These are phyloP conservation scores for Colletotrichum magnum DNA, from an alignment of 2,329 filamentous ascomycete species.

Conservation along the genomic window DNA sequence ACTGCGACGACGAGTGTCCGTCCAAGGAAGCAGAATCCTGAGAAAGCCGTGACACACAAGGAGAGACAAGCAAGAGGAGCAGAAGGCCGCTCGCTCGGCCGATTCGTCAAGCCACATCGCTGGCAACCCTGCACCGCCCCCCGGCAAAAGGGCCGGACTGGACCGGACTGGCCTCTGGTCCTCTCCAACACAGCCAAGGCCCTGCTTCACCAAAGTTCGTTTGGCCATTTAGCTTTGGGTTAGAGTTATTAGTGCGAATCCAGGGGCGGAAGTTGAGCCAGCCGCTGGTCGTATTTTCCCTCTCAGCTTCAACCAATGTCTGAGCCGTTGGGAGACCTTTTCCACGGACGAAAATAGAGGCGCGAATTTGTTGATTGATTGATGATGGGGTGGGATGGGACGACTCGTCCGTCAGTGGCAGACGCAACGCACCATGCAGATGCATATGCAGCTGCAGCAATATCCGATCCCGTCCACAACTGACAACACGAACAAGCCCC, in stretches of 20 bases:
- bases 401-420: background rate
- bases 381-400: background rate
- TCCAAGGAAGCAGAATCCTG: background rate
- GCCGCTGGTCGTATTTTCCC: background rate
- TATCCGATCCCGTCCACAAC: conserved; percentile 5
- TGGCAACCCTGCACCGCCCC: conserved; percentile 28
- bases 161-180: background rate
- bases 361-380: background rate
- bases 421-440: too few species aligned
- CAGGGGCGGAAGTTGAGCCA: background rate
- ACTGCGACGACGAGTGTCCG: background rate
- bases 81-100: conserved; percentile 24
- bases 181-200: conserved; percentile 8
- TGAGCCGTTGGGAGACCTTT: background rate
- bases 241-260: conserved; percentile 29
- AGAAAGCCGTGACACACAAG: background rate
- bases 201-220: conserved; percentile 10
- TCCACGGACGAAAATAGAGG: background rate
- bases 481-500: background rate
- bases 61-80: background rate
- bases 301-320: background rate
- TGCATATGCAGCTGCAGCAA: background rate
- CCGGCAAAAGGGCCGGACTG: conserved; percentile 28
- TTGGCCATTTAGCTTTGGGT: conserved; percentile 21
- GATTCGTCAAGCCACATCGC: conserved; percentile 28